Evolutionary conservation across 225 moss, liverwort and hornwort species (phyloP), one percentile per base, ranked within the genome.

Genomic region (Takakia lepidozioides): DNA sequence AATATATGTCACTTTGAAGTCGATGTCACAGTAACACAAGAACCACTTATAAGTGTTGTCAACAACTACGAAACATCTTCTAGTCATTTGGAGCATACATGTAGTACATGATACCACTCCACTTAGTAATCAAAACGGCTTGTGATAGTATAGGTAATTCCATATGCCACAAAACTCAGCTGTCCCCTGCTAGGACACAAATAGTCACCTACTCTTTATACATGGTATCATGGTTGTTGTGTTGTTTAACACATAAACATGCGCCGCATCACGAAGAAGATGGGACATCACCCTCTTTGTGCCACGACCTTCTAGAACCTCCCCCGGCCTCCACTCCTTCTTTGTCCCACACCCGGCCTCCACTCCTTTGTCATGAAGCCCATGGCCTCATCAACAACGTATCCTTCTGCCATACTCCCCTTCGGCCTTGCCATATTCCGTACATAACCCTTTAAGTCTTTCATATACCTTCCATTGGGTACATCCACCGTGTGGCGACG

Each of bases 391-490:
- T 48, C 25, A 11, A 25, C 9, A 1, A 48, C 6, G 16, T 48
- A 48, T 27, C 48, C 48, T 27, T 48, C 27, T 3, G 3, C 27
- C 48, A 48, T 48, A 2, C 0, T 25, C 2, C 14, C 25, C 14
- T 27, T 3, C 27, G 19, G 43, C 6, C 19, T 19, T 5, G 43
- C 20, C 4, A 16, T 43, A 19, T 43, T 43, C 9, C 18, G 4
- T 4, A 43, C 19, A 43, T 43, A 43, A 3, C 3, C 17, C 19
- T 43, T 43, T 5, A 43, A 40, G 15, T 18, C 16, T 2, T n/a
- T 40, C 24, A 54, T 3, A 14, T 54, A 54, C 8, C 53, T 26
- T 27, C 39, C 2, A 54, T 17, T 24, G 25, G 38, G 10, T 40
- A 54, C 3, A 20, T 5, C 53, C 43, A 43, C 5, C 43, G 3